Base-by-base conservation (phyloP, 345 rosid genomes). In the Acer campestre region DNA sequence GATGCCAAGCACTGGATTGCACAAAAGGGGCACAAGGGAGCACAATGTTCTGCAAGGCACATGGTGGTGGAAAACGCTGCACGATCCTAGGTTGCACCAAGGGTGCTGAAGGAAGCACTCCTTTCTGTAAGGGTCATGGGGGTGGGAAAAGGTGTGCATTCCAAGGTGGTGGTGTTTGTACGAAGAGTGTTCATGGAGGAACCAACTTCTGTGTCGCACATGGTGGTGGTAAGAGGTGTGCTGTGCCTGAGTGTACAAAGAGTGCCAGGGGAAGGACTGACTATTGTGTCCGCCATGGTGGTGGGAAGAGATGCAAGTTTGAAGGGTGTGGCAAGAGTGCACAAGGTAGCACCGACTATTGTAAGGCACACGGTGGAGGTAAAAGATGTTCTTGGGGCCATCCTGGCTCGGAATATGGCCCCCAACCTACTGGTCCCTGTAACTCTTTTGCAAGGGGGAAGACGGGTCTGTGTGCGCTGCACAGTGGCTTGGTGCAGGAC, bases 351-450 rank as follows among this genome's bases (percentile, higher is more conserved):
- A 95, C 99, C 0, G 95, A 95, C 82, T 93, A 89, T 73, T 95
- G 99, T 88, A 94, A 95, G 86, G 98, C 99, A 9, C 99, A 95
- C 70, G 98, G 99, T 75, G 99, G 99, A 73, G 99, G 99, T 38
- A 95, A 90, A 82, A 85, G 97, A 71, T 96, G 97, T 82, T 87
- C 95, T 1, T 96, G 99, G 99, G 98, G 96, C 46, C 94, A 90
- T 80, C 92, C 91, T 46, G 93, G 91, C 51, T 90, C 97, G 14
- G 97, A 87, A 84, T 81, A 86, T 42, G 91, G 90, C 12, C 77
- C 77, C 71, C 87, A 89, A 35, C 72, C 83, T 58, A 73, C 84
- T 55, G 92, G 86, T 82, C 94, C 98, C 61, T 95, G 99, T 76
- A 88, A 79, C 80, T 93, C 97, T 29, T 93, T 93, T 80, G 94